Base-by-base conservation (phyloP, 805 yeast genomes). In the Spathaspora girioi region DNA sequence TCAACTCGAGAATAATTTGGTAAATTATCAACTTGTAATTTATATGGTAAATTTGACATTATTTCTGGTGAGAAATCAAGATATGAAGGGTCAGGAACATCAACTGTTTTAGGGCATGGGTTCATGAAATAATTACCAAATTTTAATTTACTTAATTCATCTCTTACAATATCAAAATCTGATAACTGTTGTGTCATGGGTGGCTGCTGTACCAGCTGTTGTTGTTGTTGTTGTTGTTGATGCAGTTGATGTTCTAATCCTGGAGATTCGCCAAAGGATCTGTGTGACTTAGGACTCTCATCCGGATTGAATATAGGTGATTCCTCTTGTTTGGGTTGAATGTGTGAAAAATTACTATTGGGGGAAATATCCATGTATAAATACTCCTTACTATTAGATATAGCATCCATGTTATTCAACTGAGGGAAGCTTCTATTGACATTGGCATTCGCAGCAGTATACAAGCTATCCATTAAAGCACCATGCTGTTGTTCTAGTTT, bases 1-100 rank as follows among this genome's bases (percentile, higher is more conserved):
- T 93, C 99, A 6, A 93, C 99, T 57, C 99, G 81, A 11, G 97
- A 89, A 58, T 83, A 84, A 5, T 80, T 70, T 1, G 97, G 97
- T 44, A 93, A 73, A 48, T 84, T 86, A 7, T 75, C 66, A 1
- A 93, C 71, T 23, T 69, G 65, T 49, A 87, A 56, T 50, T 75
- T 70, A 63, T 79, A 83, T 0, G 81, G 81, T 48, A 78, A 68
- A 4, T 63, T 58, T 14, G 62, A 51, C 67, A 72, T 62, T n/a
- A 67, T 52, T 45, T 64, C 63, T 1, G 66, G 64, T 2, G 75
- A 70, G 51, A 73, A 73, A 52, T 74, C 77, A 47, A 73, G 62
- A 42, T 66, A 66, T 2, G 71, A 56, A 0, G 70, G 62, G 45
- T 67, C 68, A 5, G 69, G 69, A 7, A 70, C 56, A 20, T 64